Evolutionary conservation across 148 eudicot genomes (phyloP), one percentile per base, ranked within the genome.

Genomic region (Chenopodium quinoa): DNA sequence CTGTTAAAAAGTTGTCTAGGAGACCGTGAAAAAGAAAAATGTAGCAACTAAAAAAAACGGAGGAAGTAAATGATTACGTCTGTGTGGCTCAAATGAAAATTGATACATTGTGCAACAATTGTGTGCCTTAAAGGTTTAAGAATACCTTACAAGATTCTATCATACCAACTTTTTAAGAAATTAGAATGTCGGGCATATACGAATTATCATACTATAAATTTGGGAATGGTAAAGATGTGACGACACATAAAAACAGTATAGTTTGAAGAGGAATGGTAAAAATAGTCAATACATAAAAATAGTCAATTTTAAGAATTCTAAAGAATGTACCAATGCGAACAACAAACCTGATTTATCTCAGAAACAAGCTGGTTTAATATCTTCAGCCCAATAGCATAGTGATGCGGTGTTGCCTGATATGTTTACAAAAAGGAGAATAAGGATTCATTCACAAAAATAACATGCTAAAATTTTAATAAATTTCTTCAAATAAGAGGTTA

Each of bases 311-410:
- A 66, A 63, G 29, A 76, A 34, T 14, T 5, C 27, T 80, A 8
- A 40, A 34, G 23, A 75, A 80, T 31, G 68, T 29, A 22, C n/a
- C 25, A 27, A 50, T 7, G 72, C 22, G 60, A 85, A 76, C 79
- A 73, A 72, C 89, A 23, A 80, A 92, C 95, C 95, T 92, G 95
- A 87, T 90, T 92, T 93, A 92, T 92, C 86, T 92, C 95, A 75
- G 85, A 75, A 72, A 92, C 93, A 86, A 92, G 95, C 86, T 92
- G 92, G 86, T 89, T 92, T 76, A 92, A 82, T 80, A 92, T 90
- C 92, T 88, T 92, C 75, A 92, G 86, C 73, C 95, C 95, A 82
- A 92, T 92, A 32, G 91, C 88, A 84, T 84, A 90, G 85, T 92
- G 95, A 81, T 88, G 91, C 22, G 95, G 85, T 84, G 93, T 86